Evolutionary conservation across 371 early-diverging fungal genomes (phyloP).

Genomic region (Lichtheimia ramosa): DNA sequence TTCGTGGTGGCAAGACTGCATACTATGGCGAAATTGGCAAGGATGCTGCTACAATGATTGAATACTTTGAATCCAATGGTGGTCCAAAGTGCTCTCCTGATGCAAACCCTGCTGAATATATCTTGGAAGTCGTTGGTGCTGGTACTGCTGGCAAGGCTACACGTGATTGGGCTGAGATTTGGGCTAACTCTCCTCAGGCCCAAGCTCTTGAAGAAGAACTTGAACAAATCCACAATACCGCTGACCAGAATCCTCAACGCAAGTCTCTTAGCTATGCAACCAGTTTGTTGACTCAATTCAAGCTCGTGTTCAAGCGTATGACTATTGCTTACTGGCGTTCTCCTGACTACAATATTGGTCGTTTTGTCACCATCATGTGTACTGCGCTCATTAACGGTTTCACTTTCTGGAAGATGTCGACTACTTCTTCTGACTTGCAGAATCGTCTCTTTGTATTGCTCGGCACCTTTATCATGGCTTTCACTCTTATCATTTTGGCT

Average conservation of each 20-base stretch:
- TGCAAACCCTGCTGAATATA: conserved; percentile 77
- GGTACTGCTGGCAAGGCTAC: conserved; percentile 28
- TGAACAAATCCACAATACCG: conserved; percentile 19
- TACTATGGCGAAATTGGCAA: conserved; percentile 71
- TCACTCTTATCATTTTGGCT: conserved; percentile 52
- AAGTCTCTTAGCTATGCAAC: conserved; percentile 30
- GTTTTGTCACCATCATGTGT: conserved; percentile 41
- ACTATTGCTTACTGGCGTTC: conserved; percentile 56
- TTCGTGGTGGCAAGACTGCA: conserved; percentile 60
- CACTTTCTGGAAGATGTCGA: conserved; percentile 57
- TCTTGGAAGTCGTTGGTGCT: conserved; percentile 42
- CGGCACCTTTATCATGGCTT: conserved; percentile 55
- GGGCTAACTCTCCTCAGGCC: conserved; percentile 43
- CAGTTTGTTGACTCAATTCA: conserved; percentile 30
- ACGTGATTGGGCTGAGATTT: conserved; percentile 54
- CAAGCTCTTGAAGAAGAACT: conserved; percentile 22
- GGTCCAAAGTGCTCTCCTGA: conserved; percentile 51
- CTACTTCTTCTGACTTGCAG: conserved; percentile 55
- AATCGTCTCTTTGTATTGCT: conserved; percentile 69
- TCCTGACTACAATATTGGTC: conserved; percentile 60
- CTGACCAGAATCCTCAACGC: conserved; percentile 18
- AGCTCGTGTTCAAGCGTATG: conserved; percentile 54
- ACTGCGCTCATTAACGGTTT: conserved; percentile 52
- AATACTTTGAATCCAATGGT: conserved; percentile 65
- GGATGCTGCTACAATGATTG: conserved; percentile 49